Base-by-base conservation (phyloP, 208 protist genomes). In the Endotrypanum monterogeii region DNA sequence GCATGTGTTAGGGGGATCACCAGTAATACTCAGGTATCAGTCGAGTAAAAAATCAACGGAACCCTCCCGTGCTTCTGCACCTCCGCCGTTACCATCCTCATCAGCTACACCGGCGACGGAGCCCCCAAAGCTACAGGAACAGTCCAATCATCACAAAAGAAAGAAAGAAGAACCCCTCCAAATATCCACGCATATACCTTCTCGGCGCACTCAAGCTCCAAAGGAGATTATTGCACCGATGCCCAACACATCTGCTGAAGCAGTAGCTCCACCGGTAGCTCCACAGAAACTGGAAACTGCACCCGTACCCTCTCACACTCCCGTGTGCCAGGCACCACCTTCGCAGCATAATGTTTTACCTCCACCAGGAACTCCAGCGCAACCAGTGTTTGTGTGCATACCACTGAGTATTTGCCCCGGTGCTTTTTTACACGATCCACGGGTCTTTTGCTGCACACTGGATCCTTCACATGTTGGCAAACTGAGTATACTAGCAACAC, bases 361-460 rank as follows among this genome's bases (percentile, higher is more conserved):
- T 11, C 32, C 55, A 7, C 3, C 48, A 51, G 65, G 25, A 8
- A 28, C 62, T 1, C 11, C 32, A 9, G 60, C 30, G 3, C 18
- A 56, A 25, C 73, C 66, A 18, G 76, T 78, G 14, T 93, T 86
- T 71, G 82, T 83, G 11, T 93, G 89, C 69, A 93, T 93, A 80
- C 89, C 89, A 12, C 28, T 89, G 1, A 67, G 66, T 35, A 72
- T 93, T 25, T 93, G 84, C 51, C 89, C 89, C 1, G 35, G 70
- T 18, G 75, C 80, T 28, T 93, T 86, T 77, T 37, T 89, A 48
- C 80, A 74, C 57, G 89, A 93, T 66, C 86, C 89, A 9, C 84
- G 86, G 20, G 82, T 86, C 0, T 90, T 89, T 55, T 93, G 81
- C 69, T 88, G 84, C 41, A 80, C 69, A 37, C 50, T 89, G 6